These are phyloP conservation scores for Stachybotrys echinatus DNA, from an alignment of 2,329 filamentous ascomycete species.

Conservation along the genomic window DNA sequence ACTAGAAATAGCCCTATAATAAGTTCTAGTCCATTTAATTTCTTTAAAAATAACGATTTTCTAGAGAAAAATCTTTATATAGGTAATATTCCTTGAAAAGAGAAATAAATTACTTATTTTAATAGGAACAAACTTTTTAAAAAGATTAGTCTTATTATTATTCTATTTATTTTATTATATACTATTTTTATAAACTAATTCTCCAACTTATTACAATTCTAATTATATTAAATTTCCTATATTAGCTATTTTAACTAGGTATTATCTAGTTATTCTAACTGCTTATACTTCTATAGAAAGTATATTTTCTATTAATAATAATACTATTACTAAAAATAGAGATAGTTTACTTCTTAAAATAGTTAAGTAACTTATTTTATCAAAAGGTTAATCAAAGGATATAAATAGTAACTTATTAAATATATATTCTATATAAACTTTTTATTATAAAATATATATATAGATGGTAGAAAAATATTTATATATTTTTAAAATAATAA, in stretches of 20 bases:
- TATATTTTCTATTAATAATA: not conserved
- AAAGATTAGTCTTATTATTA: not conserved
- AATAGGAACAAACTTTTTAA: not conserved
- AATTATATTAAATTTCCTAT: not conserved
- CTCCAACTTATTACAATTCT: not conserved
- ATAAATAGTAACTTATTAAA: not conserved
- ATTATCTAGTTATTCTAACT: not conserved
- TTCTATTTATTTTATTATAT: not conserved
- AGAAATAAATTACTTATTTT: not conserved
- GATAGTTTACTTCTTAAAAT: too few relatives aligned
- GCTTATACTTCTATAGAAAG: not conserved
- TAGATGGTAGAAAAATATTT: too few relatives aligned
- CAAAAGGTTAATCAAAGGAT: not conserved
- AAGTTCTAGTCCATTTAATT: too few relatives aligned
- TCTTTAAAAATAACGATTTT: not conserved
- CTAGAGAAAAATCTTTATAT: not conserved
- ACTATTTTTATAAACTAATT: not conserved
- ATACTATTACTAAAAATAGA: too few relatives aligned
- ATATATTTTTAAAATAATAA: not conserved
- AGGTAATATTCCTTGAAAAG: not conserved
- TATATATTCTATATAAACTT: not conserved
- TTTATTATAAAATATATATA: not conserved
- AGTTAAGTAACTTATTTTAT: too few relatives aligned
- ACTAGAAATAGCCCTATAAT: too few relatives aligned
- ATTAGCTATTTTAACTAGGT: not conserved